phyloP scores from a whole-genome alignment of 2,329 filamentous ascomycete genomes.

The Paraphaeosphaeria minitans region DNA sequence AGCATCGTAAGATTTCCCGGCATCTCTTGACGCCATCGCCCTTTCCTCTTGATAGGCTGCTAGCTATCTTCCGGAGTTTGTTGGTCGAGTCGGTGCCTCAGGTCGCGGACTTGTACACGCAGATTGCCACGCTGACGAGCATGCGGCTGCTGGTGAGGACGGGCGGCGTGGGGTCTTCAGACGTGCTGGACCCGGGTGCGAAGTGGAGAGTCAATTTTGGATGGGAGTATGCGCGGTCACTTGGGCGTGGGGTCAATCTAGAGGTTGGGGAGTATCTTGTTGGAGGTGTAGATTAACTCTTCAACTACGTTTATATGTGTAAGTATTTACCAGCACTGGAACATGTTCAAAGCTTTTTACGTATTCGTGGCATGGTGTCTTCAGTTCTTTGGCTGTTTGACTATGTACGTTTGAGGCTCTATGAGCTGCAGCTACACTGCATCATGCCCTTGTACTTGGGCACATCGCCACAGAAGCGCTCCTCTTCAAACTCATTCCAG shows the following conservation, averaged over 20 bases:
- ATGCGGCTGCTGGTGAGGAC: conserved; percentile 68
- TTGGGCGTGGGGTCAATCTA: conserved; percentile 76
- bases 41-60: conserved; percentile 77
- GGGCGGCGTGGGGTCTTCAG: conserved; percentile 62
- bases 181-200: conserved; percentile 70
- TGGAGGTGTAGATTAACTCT: conserved; percentile 38
- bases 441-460: conserved; percentile 77
- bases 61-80: conserved; percentile 76
- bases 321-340: neutral
- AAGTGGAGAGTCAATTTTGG: conserved; percentile 80
- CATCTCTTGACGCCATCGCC: conserved; percentile 77
- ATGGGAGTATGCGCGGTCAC: conserved; percentile 73
- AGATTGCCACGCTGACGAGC: conserved; percentile 73
- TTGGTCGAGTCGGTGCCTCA: conserved; percentile 53
- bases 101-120: conserved; percentile 55
- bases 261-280: conserved; percentile 71
- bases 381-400: neutral
- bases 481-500: conserved; percentile 72
- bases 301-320: neutral
- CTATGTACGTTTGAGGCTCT: conserved; percentile 2
- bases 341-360: neutral
- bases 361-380: neutral
- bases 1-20: conserved; percentile 74
- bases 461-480: conserved; percentile 83
- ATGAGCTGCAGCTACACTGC: conserved; percentile 94